Evolutionary conservation across 129 eudicot species (phyloP).

Genomic region (Daucus carota): DNA sequence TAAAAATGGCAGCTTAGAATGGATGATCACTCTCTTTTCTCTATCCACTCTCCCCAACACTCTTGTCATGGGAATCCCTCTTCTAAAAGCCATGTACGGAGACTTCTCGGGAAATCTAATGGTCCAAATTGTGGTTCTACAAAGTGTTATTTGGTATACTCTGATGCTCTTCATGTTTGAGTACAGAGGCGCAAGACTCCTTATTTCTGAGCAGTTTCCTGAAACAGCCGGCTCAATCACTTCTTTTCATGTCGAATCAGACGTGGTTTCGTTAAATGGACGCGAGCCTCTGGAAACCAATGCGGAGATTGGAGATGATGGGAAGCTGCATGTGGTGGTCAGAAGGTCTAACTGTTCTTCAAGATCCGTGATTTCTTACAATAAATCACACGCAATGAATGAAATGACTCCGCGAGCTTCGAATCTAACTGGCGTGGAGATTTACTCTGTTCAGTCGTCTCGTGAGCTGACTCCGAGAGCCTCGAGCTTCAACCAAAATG

Average conservation of each 20-base stretch:
- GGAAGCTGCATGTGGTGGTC: slow-evolving; percentile 79
- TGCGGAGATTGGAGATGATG: slow-evolving; percentile 91
- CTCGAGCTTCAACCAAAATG: slow-evolving; percentile 85
- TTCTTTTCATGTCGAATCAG: slow-evolving; percentile 82
- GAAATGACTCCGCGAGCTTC: slow-evolving; percentile 79
- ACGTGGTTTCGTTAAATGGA: slow-evolving; percentile 76
- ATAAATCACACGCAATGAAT: slow-evolving; percentile 39
- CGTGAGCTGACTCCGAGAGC: slow-evolving; percentile 89
- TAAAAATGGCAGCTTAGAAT: slow-evolving; percentile 63
- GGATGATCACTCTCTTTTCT: slow-evolving; percentile 91
- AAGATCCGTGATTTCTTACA: slow-evolving; percentile 45
- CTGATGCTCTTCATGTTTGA: slow-evolving; percentile 86
- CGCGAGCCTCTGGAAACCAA: slow-evolving; percentile 83
- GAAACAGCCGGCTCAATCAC: slow-evolving; percentile 81
- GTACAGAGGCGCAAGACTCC: slow-evolving; percentile 72
- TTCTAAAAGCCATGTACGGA: slow-evolving; percentile 93
- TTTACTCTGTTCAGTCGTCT: slow-evolving; percentile 82
- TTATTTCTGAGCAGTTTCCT: slow-evolving; percentile 81
- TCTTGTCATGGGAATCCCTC: slow-evolving; percentile 91
- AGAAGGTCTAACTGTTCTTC: slow-evolving; percentile 65
- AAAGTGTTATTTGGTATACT: slow-evolving; percentile 91
- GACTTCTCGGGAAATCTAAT: slow-evolving; percentile 72
- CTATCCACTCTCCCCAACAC: slow-evolving; percentile 94
- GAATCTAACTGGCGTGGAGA: slow-evolving; percentile 86
- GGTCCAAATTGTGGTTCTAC: slow-evolving; percentile 92